Evolutionary conservation across 2,329 filamentous ascomycete genomes (phyloP), one percentile per base, ranked within the genome.

Genomic region (Ophiosphaerella herpotricha): DNA sequence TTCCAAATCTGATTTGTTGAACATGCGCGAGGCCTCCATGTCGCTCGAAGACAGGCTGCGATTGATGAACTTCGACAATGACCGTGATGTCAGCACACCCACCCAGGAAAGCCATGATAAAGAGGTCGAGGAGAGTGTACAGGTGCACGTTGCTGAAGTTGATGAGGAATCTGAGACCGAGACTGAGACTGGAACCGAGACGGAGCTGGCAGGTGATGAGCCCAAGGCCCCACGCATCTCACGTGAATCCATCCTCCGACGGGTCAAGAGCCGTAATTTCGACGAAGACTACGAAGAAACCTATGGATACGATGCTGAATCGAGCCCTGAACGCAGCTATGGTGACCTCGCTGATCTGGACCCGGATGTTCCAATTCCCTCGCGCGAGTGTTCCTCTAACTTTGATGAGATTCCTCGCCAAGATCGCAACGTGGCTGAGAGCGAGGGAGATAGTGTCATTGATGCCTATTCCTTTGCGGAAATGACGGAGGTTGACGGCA

Each of bases 351-450:
- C 75, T 14, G 74, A 74, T 48, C 81, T 91, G 52, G 91, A 97
- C 68, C 93, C 93, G 6, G 93, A 97, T 71, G 83, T 94, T 35
- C 90, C 93, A 0, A 90, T 97, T 60, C 92, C 90, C 16, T 95
- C 90, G 32, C 87, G 91, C 12, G 93, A 97, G 73, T 85, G 85
- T 58, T 73, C 70, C 12, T 83, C 82, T 1, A 77, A 84, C 34
- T 70, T 85, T 36, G 80, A 82, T n/a, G 82, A 85, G 21, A 80
- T 81, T 36, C 81, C 80, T 54, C 80, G 78, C 23, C 86, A 85
- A 50, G 80, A 88, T 45, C 80, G 88, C 40, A 81, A 87, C 64
- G 77, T 79, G 18, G 75, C 78, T 24, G 82, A 87, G 82, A 86
- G 39, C 24, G 79, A 82, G 26, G 76, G 52, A 7, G 68, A 73